Evolutionary conservation across 352 stramenopile species (phyloP).

Genomic region (Globisporangium paddicum): DNA sequence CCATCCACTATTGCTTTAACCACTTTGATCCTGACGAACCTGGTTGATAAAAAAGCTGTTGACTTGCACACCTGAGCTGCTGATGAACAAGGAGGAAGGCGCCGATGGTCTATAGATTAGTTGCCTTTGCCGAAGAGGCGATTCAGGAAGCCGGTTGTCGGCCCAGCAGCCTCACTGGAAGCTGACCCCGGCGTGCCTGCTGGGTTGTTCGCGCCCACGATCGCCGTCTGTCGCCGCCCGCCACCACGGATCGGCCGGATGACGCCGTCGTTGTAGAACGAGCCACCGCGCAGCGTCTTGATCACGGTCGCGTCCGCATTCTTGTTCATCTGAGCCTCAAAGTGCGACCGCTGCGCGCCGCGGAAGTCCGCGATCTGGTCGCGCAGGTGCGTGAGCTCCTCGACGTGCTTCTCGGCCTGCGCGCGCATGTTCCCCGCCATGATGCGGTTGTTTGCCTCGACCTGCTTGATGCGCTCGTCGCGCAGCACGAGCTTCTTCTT

Average conservation of each 20-base stretch:
- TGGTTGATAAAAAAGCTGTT: no score
- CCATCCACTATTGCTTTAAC: no score
- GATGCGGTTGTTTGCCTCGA: conserved; percentile 86
- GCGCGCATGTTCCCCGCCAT: conserved; percentile 87
- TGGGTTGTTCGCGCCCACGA: conserved; percentile 18
- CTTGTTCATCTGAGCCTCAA: conserved; percentile 60
- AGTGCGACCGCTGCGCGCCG: conserved; percentile 69
- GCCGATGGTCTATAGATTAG: conserved; percentile 5
- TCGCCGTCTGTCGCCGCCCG: conserved; percentile 51
- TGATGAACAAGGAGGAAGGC: no score
- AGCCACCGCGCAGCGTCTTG: conserved; percentile 64
- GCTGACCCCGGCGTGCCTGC: conserved; percentile 2
- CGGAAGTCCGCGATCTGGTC: conserved; percentile 85
- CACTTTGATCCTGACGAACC: no score
- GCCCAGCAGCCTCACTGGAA: conserved; percentile 4
- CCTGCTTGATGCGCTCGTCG: conserved; percentile 88
- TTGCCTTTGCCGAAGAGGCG: conserved; percentile 45
- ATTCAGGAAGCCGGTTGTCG: conserved; percentile 41
- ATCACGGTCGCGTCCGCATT: conserved; percentile 36
- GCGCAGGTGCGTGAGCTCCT: conserved; percentile 82
- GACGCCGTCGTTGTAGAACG: conserved; percentile 60
- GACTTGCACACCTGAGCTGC: no score
- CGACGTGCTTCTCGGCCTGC: conserved; percentile 85
- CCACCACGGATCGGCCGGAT: conserved; percentile 74
- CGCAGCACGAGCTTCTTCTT: conserved; percentile 88